Base-by-base conservation (phyloP, 1,284 basidiomycete species). In the Psilocybe mexicana region DNA sequence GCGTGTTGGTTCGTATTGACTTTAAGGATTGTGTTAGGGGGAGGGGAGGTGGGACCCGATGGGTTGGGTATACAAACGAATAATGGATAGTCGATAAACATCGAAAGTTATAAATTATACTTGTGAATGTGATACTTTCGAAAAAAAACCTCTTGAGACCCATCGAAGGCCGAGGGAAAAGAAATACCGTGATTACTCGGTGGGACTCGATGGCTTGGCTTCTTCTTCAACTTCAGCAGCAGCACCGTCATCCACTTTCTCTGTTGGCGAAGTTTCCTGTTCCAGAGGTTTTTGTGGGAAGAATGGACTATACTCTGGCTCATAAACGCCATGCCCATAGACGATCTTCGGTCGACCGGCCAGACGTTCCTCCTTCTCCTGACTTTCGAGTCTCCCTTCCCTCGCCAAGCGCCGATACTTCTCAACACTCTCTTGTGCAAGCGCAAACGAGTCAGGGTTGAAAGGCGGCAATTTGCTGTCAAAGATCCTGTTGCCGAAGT, bases 301-400 rank as follows among this genome's bases (percentile, higher is more conserved):
- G 42, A 43, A 52, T n/a, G 43, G 42, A 25, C 42, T 53, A 7
- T 30, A 49, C 54, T 26, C 55, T 46, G 43, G 49, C 60, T 56
- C 45, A 48, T 62, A 64, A 33, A 58, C 50, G 2, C 63, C 61
- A 8, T 61, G 54, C 4, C 76, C 75, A 47, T 75, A 62, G 26
- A 79, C 74, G 63, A 77, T 65, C 65, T 76, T 77, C 25, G 70
- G 70, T 60, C 65, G 69, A 3, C 76, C 76, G 3, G 61, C 65
- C 50, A 75, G 70, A 49, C 63, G 57, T 18, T 54, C 44, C 46
- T 64, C 67, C 55, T 72, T 43, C 60, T 65, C 59, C 54, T 72
- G 65, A 2, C 71, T 68, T 36, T 76, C 67, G 52, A 66, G 56
- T 38, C 71, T 67, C 2, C 79, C 79, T 26, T 67, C 63, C 47